phyloP scores from a whole-genome alignment of 768 basidiomycete species.

The Paxillus ammoniavirescens region DNA sequence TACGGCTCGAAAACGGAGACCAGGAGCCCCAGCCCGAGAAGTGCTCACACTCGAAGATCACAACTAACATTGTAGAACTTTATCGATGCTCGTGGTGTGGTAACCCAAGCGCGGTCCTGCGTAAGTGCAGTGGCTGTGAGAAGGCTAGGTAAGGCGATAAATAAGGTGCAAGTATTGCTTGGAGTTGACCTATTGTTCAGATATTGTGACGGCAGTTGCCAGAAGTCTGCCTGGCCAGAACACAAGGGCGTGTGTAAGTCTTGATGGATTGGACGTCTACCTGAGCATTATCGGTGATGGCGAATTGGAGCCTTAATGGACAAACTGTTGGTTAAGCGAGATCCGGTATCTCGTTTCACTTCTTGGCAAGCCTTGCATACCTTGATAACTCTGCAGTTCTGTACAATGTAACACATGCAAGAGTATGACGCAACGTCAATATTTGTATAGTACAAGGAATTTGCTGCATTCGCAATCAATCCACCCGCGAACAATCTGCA shows the following conservation, averaged over 20 bases:
- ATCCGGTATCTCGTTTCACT: not conserved
- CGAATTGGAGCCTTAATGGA: not conserved
- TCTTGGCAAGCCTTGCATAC: not conserved
- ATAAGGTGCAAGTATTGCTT: not conserved
- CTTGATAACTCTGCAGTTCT: too few species aligned
- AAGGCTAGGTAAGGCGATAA: conserved; percentile 34
- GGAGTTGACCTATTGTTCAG: conserved; percentile 20
- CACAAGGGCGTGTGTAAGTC: conserved; percentile 32
- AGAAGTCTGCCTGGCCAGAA: conserved; percentile 38
- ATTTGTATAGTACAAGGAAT: conserved; percentile 7
- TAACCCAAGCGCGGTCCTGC: conserved; percentile 57
- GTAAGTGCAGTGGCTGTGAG: conserved; percentile 49
- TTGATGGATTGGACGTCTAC: not conserved
- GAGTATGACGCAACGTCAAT: conserved; percentile 1
- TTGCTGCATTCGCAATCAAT: not conserved
- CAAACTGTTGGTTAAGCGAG: not conserved
- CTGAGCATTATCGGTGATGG: not conserved
- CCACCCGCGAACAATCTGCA: not conserved
- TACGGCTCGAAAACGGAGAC: conserved; percentile 42
- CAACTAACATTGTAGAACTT: conserved; percentile 46
- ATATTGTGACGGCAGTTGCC: conserved; percentile 43
- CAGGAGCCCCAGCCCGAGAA: conserved; percentile 26
- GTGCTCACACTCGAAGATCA: conserved; percentile 45
- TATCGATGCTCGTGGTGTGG: conserved; percentile 66
- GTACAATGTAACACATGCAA: too few species aligned